These are phyloP conservation scores for Calamus simplicifolius DNA, from an alignment of 176 grass and related monocot species.

Conservation along the genomic window DNA sequence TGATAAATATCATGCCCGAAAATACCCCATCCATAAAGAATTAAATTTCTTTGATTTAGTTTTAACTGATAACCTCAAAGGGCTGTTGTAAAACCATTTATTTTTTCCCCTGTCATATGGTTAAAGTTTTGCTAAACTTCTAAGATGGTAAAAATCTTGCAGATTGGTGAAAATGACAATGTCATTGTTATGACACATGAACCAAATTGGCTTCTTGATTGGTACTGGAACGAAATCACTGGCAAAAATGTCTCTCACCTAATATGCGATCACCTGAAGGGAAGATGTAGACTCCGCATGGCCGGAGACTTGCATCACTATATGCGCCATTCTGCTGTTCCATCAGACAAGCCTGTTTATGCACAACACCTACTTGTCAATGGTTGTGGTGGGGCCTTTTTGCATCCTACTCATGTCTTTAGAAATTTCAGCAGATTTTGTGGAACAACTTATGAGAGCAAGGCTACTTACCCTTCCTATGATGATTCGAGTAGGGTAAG, in stretches of 20 bases:
- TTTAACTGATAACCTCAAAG: too few species aligned
- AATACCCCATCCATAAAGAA: too few species aligned
- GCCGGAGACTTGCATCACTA: constrained; percentile 98
- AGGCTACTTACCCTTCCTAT: constrained; percentile 75
- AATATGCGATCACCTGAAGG: constrained; percentile 70
- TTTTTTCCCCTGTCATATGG: too few species aligned
- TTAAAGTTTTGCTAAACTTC: not conserved
- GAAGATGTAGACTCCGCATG: constrained; percentile 80
- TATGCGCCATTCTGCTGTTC: constrained; percentile 76
- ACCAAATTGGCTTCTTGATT: constrained; percentile 96
- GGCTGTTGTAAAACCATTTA: too few species aligned
- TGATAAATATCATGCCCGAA: too few species aligned
- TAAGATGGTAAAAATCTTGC: constrained; percentile 24
- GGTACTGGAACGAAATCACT: constrained; percentile 84
- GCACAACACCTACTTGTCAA: constrained; percentile 91
- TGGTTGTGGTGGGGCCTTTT: constrained; percentile 93
- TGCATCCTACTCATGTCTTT: constrained; percentile 97
- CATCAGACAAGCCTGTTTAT: constrained; percentile 46
- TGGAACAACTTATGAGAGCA: constrained; percentile 70
- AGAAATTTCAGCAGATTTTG: constrained; percentile 61
- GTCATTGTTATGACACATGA: constrained; percentile 95
- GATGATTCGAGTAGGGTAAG: constrained; percentile 89
- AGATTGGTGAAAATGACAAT: constrained; percentile 74
- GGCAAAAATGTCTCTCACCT: constrained; percentile 80
- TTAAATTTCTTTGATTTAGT: too few species aligned